These are phyloP conservation scores for Solanum chilense DNA, from an alignment of 257 asterid species.

Conservation along the genomic window DNA sequence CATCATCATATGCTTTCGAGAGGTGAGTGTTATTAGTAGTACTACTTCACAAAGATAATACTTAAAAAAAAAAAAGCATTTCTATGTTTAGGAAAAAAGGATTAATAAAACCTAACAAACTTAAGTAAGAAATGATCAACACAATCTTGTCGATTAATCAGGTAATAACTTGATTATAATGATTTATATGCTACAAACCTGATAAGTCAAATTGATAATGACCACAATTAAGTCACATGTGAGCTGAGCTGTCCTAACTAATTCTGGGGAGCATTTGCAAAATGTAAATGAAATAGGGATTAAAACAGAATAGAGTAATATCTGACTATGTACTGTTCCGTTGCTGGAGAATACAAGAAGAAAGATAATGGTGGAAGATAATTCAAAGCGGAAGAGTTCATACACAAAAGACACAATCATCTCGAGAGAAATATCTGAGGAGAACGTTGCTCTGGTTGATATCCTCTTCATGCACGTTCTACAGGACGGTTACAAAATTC, in stretches of 20 bases:
- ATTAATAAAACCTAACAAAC: too few species aligned
- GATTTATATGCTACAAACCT: too few species aligned
- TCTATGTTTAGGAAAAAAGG: too few species aligned
- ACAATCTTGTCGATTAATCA: neutral
- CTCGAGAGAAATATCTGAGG: constrained; percentile 9
- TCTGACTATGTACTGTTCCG: neutral
- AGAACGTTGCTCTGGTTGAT: neutral
- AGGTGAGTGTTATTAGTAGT: too few species aligned
- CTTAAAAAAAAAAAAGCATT: too few species aligned
- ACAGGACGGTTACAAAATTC: constrained; percentile 12
- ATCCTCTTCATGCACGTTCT: constrained; percentile 8
- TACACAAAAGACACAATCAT: neutral
- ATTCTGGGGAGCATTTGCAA: neutral
- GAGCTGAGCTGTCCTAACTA: neutral
- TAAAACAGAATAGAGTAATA: neutral
- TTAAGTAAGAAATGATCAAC: neutral
- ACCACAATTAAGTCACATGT: neutral
- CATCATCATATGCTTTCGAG: neutral
- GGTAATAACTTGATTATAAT: too few species aligned
- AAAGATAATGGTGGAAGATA: neutral
- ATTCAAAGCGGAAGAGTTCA: neutral
- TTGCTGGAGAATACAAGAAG: neutral
- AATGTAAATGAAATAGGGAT: neutral
- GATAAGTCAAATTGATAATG: neutral
- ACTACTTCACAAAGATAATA: too few species aligned